These are phyloP conservation scores for Capsicum rhomboideum DNA, from an alignment of 257 asterid species.

Conservation along the genomic window DNA sequence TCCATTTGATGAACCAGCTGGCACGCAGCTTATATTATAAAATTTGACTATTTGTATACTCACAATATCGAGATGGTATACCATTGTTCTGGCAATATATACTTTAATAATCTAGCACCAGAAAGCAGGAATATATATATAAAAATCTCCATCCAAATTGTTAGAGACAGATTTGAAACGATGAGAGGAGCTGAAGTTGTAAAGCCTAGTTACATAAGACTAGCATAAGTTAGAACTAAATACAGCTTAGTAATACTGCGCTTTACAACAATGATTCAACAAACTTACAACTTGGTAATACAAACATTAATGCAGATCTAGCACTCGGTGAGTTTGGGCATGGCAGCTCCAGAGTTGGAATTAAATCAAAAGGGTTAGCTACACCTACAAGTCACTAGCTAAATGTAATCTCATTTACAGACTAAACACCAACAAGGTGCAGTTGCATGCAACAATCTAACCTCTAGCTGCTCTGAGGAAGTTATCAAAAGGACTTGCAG, in stretches of 20 bases:
- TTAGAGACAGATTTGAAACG: not conserved
- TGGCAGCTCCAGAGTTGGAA: not conserved
- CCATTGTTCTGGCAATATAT: too few relatives aligned
- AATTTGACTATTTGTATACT: too few relatives aligned
- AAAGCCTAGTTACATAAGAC: not conserved
- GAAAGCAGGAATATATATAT: not conserved
- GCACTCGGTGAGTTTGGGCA: not conserved
- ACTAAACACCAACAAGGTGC: not conserved
- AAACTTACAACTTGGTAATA: not conserved
- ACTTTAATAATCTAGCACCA: not conserved
- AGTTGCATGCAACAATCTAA: constrained; percentile 23
- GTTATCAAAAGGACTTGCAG: constrained; percentile 97
- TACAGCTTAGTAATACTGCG: not conserved
- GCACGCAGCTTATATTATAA: too few relatives aligned
- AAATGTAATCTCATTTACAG: not conserved
- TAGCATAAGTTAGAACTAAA: not conserved
- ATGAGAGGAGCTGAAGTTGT: not conserved
- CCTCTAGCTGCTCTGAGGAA: constrained; percentile 97
- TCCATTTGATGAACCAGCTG: too few relatives aligned
- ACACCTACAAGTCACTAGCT: not conserved
- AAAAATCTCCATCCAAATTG: not conserved
- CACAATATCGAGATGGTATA: too few relatives aligned
- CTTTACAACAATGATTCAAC: not conserved
- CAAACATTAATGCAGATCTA: too few relatives aligned
- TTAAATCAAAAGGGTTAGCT: not conserved